Evolutionary conservation across 192 early-diverging fungal species (phyloP).

Genomic region (Dimargaris cristalligena): DNA sequence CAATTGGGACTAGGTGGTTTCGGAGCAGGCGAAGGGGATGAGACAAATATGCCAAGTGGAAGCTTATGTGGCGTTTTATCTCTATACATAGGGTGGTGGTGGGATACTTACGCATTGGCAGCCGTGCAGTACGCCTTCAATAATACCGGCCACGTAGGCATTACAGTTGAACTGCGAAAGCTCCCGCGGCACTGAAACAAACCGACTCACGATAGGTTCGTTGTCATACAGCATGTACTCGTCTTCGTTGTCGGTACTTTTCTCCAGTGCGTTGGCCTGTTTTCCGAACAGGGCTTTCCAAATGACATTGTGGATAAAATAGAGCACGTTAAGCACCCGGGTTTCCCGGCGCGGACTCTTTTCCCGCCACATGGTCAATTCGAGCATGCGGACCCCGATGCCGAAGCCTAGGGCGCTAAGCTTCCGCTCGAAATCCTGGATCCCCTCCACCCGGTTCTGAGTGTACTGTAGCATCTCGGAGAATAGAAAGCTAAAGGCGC

Average conservation of each 20-base stretch:
- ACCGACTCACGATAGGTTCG: slow-evolving; percentile 75
- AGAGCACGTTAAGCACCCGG: slow-evolving; percentile 69
- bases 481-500: slow-evolving; percentile 79
- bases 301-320: slow-evolving; percentile 84
- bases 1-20: neutral
- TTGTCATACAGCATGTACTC: slow-evolving; percentile 99
- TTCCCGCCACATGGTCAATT: slow-evolving; percentile 83
- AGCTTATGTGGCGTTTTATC: too few relatives aligned
- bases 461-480: slow-evolving; percentile 92
- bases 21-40: slow-evolving; percentile 2
- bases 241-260: slow-evolving; percentile 89
- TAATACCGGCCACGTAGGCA: slow-evolving; percentile 90
- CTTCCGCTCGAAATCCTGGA: slow-evolving; percentile 88
- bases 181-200: slow-evolving; percentile 89
- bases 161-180: slow-evolving; percentile 80
- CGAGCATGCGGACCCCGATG: slow-evolving; percentile 74
- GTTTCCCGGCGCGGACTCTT: slow-evolving; percentile 78
- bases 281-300: slow-evolving; percentile 96
- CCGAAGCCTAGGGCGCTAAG: slow-evolving; percentile 86
- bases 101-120: slow-evolving; percentile 63
- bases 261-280: slow-evolving; percentile 88
- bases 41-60: neutral
- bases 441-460: slow-evolving; percentile 86
- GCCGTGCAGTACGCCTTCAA: slow-evolving; percentile 85
- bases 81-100: neutral